Base-by-base conservation (phyloP, 805 yeast species). In the Saturnispora besseyi region DNA sequence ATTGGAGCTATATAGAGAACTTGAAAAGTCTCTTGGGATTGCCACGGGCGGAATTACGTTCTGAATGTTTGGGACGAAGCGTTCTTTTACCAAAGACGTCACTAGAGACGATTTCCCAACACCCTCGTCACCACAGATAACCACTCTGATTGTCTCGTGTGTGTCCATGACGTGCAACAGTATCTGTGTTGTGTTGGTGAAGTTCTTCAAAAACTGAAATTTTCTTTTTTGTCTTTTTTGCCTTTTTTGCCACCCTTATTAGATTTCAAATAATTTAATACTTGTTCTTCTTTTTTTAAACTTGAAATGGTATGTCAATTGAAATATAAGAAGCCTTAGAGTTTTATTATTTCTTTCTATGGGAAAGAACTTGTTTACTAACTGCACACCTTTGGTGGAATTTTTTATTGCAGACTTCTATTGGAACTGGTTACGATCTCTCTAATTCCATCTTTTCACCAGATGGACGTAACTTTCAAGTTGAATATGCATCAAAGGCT, bases 341-440 rank as follows among this genome's bases (percentile, higher is more conserved):
- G 22, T 15, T 18, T 18, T 18, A 18, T 36, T 36, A 8, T 26
- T 26, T 26, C 9, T 26, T 8, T 15, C 12, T 7, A 18, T 15
- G n/a, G 11, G 24, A 36, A 26, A 26, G 29, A 8, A 26, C 29
- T 9, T 9, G 24, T 18, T 8, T 36, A 36, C 40, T 36, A 36
- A 36, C 40, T 18, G 21, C 7, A 36, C 24, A 9, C 40, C 18
- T 18, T 36, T 36, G 40, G 11, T 38, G 15, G 9, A 9, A 22
- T 11, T 12, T 38, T 24, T 38, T 12, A 5, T 38, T 22, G 5
- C 46, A 57, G 70, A 85, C 98, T 37, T 93, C 99, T 44, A 90
- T 93, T 60, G 99, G 99, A 60, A 93, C 99, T 29, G 99, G 99
- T 18, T 93, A 93, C 80, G 99, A 93, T 76, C 82, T 93, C 63